Conservation (phyloP, 768 basidiomycete genomes). For the Calvatia gigantea region DNA sequence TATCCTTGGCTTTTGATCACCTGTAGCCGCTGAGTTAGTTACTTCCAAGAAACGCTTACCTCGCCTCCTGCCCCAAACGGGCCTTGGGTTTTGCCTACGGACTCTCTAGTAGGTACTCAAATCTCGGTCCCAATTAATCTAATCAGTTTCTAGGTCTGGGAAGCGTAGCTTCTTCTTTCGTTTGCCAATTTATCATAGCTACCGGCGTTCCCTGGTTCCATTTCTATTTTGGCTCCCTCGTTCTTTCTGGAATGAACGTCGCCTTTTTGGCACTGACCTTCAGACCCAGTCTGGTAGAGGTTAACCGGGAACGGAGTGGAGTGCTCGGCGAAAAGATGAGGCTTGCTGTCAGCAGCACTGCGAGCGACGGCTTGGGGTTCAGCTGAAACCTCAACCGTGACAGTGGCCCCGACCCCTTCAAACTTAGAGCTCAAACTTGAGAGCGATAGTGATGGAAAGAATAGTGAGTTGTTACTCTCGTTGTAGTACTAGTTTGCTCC, state of each 20-base stretch:
- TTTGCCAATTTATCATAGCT: constrained; percentile 49
- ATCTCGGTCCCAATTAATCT: background rate
- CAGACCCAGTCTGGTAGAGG: constrained; percentile 33
- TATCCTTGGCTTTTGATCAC: background rate
- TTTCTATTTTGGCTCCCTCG: constrained; percentile 56
- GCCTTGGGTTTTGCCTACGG: constrained; percentile 46
- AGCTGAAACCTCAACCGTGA: background rate
- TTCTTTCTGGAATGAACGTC: constrained; percentile 41
- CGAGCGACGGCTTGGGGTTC: background rate
- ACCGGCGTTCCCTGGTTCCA: constrained; percentile 51
- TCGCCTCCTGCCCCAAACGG: constrained; percentile 34
- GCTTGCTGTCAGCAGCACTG: background rate
- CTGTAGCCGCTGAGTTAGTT: background rate
- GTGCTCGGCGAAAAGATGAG: background rate
- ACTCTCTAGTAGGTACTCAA: constrained; percentile 38
- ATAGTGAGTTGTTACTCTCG: constrained; percentile 13
- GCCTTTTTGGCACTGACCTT: constrained; percentile 39
- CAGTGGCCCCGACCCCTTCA: background rate
- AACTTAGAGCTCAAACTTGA: background rate
- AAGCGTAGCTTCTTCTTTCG: constrained; percentile 48
- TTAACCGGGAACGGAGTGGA: background rate
- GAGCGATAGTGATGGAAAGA: background rate
- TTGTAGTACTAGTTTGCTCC: background rate
- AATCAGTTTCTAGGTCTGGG: constrained; percentile 45
- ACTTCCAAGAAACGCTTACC: constrained; percentile 42